phyloP scores from a whole-genome alignment of 208 protist genomes.

The Borovskyia barvae region DNA sequence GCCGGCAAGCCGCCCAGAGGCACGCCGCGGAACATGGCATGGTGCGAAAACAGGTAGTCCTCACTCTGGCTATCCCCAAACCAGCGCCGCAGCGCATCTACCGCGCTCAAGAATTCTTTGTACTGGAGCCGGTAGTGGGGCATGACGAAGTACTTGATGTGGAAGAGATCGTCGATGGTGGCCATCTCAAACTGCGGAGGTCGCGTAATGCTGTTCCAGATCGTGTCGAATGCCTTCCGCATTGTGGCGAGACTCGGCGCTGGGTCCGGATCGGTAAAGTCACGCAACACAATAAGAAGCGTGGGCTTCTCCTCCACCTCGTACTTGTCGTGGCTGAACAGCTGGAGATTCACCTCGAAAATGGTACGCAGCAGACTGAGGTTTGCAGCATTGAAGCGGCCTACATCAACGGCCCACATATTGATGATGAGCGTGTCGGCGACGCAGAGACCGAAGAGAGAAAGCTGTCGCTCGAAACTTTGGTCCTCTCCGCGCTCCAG shows the following conservation, averaged over 20 bases:
- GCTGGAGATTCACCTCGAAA: conserved; percentile 96
- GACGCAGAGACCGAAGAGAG: conserved; percentile 95
- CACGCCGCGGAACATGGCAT: conserved; percentile 80
- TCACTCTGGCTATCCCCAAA: conserved; percentile 35
- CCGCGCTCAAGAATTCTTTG: conserved; percentile 48
- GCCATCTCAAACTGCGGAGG: conserved; percentile 53
- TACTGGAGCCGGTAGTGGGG: conserved; percentile 87
- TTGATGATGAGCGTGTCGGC: conserved; percentile 97
- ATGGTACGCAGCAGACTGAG: conserved; percentile 94
- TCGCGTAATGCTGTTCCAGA: conserved; percentile 87
- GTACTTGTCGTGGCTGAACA: conserved; percentile 89
- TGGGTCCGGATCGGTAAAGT: conserved; percentile 91
- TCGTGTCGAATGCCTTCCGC: conserved; percentile 91
- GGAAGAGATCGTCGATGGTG: conserved; percentile 69
- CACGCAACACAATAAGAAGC: conserved; percentile 95
- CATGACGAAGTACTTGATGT: conserved; percentile 70
- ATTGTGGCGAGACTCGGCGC: conserved; percentile 74
- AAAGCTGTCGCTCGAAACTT: conserved; percentile 96
- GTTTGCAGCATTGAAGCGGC: conserved; percentile 95
- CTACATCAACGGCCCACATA: conserved; percentile 97
- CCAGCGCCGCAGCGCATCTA: conserved; percentile 54
- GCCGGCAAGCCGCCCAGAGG: conserved; percentile 79
- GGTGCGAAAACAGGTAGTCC: conserved; percentile 69
- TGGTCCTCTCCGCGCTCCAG: conserved; percentile 95
- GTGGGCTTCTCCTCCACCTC: conserved; percentile 90